These are phyloP conservation scores for Ettlia oleoabundans DNA, from an alignment of 139 green algal genomes.

Conservation along the genomic window DNA sequence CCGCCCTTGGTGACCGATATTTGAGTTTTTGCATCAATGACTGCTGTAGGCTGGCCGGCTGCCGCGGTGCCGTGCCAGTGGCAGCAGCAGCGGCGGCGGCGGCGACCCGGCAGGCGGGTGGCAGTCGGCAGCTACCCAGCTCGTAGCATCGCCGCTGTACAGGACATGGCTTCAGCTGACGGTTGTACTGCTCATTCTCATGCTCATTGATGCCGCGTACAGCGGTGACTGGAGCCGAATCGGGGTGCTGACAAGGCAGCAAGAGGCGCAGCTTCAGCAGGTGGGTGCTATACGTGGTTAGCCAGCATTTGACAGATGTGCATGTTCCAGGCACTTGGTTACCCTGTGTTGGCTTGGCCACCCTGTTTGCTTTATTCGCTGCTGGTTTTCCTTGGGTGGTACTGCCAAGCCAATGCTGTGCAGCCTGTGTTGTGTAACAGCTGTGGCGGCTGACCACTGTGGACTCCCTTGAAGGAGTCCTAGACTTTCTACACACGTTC, in stretches of 20 bases:
- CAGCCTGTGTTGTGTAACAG: background rate
- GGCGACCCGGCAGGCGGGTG: too few relatives aligned
- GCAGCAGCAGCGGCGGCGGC: background rate
- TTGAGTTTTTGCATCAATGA: too few relatives aligned
- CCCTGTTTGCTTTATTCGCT: too few relatives aligned
- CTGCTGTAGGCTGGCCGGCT: too few relatives aligned
- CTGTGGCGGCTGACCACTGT: background rate
- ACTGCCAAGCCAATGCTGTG: too few relatives aligned
- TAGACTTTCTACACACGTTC: too few relatives aligned
- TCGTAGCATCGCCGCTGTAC: slow-evolving; percentile 11
- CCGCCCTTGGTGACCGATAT: background rate
- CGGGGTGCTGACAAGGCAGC: slow-evolving; percentile 43
- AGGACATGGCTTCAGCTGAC: slow-evolving; percentile 6
- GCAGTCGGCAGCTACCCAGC: background rate
- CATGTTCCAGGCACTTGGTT: too few relatives aligned
- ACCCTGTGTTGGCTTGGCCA: too few relatives aligned
- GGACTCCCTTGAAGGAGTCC: too few relatives aligned
- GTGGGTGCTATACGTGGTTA: background rate
- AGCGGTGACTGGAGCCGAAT: slow-evolving; percentile 59
- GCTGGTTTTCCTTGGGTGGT: too few relatives aligned
- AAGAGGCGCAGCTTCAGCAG: slow-evolving; percentile 32
- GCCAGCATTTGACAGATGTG: background rate
- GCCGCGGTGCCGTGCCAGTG: background rate
- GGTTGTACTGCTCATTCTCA: slow-evolving; percentile 31
- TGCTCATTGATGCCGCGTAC: slow-evolving; percentile 50